phyloP scores from a whole-genome alignment of 2,329 filamentous ascomycete genomes.

The Phyllosticta citriasiana region DNA sequence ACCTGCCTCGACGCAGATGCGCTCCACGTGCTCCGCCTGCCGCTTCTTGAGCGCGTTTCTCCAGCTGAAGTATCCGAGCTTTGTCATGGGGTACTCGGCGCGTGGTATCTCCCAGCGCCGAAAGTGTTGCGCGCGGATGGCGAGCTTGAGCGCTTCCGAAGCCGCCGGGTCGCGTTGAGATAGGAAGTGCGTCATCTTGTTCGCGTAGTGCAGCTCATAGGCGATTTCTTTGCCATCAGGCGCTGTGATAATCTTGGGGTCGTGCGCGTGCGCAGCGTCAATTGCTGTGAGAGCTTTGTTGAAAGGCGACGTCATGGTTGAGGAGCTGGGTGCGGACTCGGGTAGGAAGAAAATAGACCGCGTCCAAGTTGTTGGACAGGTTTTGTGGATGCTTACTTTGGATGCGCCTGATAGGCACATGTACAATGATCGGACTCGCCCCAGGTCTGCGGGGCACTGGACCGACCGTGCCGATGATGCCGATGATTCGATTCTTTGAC shows the following conservation, averaged over 20 bases:
- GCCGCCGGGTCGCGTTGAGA: slow-evolving; percentile 45
- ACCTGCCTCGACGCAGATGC: slow-evolving; percentile 44
- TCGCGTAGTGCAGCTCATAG: slow-evolving; percentile 75
- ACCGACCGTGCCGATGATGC: neutral
- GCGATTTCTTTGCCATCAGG: slow-evolving; percentile 42
- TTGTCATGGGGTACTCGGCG: slow-evolving; percentile 61
- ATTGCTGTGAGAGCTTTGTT: slow-evolving; percentile 53
- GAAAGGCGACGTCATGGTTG: slow-evolving; percentile 17
- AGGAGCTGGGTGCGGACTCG: neutral
- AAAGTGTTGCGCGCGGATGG: slow-evolving; percentile 77
- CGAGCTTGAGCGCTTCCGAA: slow-evolving; percentile 58
- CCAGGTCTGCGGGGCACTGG: neutral
- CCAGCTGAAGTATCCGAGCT: slow-evolving; percentile 72
- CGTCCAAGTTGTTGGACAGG: neutral
- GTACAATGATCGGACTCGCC: neutral
- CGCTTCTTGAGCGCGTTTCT: slow-evolving; percentile 62
- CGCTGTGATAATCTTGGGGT: slow-evolving; percentile 49
- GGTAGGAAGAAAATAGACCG: neutral
- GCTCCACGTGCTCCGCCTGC: slow-evolving; percentile 51
- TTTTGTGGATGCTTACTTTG: slow-evolving; percentile 1
- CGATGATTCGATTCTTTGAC: neutral
- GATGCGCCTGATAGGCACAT: slow-evolving; percentile 1
- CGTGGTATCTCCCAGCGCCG: slow-evolving; percentile 77
- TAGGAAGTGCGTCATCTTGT: slow-evolving; percentile 69
- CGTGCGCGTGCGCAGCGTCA: slow-evolving; percentile 60